phyloP scores from a whole-genome alignment of 148 eudicot species.

The Arctostaphylos glauca region DNA sequence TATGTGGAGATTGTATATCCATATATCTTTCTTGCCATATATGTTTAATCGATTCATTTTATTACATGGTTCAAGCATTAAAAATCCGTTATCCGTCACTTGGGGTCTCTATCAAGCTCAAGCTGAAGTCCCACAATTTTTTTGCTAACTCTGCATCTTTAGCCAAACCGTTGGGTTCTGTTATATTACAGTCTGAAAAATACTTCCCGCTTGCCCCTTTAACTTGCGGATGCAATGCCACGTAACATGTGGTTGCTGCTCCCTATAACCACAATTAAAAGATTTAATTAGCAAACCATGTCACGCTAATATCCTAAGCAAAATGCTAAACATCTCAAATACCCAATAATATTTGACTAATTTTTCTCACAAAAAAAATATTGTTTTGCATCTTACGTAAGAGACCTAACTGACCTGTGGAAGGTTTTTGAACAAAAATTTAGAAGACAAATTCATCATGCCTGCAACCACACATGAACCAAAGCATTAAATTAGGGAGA shows the following conservation, averaged over 20 bases:
- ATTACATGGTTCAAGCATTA: too few species aligned
- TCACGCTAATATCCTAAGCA: background rate
- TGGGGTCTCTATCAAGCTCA: slow-evolving; percentile 14
- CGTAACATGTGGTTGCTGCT: slow-evolving; percentile 56
- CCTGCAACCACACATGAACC: slow-evolving; percentile 11
- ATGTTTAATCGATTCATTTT: too few species aligned
- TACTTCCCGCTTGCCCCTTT: slow-evolving; percentile 54
- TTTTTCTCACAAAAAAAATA: background rate
- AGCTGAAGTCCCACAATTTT: slow-evolving; percentile 61
- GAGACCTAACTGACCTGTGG: slow-evolving; percentile 48
- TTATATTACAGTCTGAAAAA: slow-evolving; percentile 47
- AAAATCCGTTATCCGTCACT: background rate
- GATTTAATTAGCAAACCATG: background rate
- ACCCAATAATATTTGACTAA: background rate
- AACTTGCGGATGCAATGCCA: slow-evolving; percentile 31
- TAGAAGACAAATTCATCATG: slow-evolving; percentile 30
- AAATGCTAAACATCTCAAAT: background rate
- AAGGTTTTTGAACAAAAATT: slow-evolving; percentile 53
- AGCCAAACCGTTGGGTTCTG: slow-evolving; percentile 39
- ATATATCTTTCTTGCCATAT: too few species aligned
- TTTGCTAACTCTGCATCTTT: slow-evolving; percentile 47
- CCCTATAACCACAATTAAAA: slow-evolving; percentile 36
- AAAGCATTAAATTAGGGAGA: background rate
- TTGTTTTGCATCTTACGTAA: background rate
- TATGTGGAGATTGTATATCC: too few species aligned